A percentile compares a stretch with the other conserved stretches of the same genome.
These are phyloP conservation scores for Aspergillus taichungensis DNA, from an alignment of 495 filamentous ascomycete genomes.

Conservation along the genomic window DNA sequence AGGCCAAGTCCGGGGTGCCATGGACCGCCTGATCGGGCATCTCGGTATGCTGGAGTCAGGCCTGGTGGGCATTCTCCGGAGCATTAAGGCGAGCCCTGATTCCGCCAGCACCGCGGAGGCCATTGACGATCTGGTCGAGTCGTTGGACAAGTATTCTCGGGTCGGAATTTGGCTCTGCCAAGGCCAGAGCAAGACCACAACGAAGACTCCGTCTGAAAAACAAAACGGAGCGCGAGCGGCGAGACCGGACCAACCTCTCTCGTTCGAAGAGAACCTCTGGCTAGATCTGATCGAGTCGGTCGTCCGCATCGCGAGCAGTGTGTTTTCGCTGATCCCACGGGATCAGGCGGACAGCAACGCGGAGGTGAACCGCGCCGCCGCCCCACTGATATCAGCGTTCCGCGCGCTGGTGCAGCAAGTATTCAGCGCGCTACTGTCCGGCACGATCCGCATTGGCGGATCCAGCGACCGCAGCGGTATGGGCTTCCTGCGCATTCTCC, in stretches of 20 bases:
- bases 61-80: conserved; percentile 60
- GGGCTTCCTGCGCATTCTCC: conserved; percentile 82
- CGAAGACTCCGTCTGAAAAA: conserved; percentile 22
- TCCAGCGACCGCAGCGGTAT: conserved; percentile 44
- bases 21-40: conserved; percentile 74
- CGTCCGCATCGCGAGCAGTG: conserved; percentile 66
- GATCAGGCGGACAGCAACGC: conserved; percentile 7
- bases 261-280: conserved; percentile 78
- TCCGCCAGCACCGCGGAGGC: conserved; percentile 43
- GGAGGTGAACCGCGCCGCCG: background rate
- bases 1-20: conserved; percentile 73
- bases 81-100: conserved; percentile 45
- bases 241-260: conserved; percentile 51
- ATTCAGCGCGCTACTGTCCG: conserved; percentile 78
- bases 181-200: conserved; percentile 65
- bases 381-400: conserved; percentile 51
- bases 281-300: conserved; percentile 79
- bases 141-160: conserved; percentile 76
- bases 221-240: conserved; percentile 29
- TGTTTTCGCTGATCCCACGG: conserved; percentile 33
- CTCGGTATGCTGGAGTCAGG: conserved; percentile 70
- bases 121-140: conserved; percentile 54
- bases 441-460: conserved; percentile 40
- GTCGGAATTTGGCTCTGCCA: conserved; percentile 96
- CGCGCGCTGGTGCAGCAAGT: conserved; percentile 78